These are phyloP conservation scores for Rosa lucieae DNA, from an alignment of 306 rosid genomes.

Conservation along the genomic window DNA sequence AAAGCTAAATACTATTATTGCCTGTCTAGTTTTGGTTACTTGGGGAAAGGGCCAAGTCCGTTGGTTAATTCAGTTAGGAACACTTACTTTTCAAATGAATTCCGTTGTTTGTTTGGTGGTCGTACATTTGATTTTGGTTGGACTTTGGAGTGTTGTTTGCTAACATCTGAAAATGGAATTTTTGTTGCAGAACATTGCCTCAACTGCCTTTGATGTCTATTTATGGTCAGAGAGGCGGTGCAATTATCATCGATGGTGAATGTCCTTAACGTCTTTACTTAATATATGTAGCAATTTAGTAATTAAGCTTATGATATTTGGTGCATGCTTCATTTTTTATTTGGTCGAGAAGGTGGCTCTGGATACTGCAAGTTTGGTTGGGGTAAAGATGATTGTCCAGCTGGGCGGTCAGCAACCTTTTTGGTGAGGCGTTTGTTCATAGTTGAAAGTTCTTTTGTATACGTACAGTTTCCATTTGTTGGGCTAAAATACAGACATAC, in stretches of 20 bases:
- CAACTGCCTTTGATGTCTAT: conserved; percentile 58
- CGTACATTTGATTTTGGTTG: background rate
- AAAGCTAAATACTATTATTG: too few relatives aligned
- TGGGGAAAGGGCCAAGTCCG: background rate
- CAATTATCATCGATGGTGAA: conserved; percentile 83
- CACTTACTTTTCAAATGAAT: too few relatives aligned
- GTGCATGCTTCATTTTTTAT: background rate
- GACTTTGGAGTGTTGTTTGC: background rate
- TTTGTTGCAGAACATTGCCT: conserved; percentile 50
- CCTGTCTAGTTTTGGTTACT: background rate
- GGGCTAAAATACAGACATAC: background rate
- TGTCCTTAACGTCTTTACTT: background rate
- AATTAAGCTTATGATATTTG: background rate
- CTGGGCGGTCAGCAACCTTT: conserved; percentile 73
- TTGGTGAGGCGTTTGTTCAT: conserved; percentile 46
- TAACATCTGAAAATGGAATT: background rate
- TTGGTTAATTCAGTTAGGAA: too few relatives aligned
- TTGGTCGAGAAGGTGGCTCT: conserved; percentile 63
- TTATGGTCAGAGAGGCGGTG: conserved; percentile 62
- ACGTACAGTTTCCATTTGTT: background rate
- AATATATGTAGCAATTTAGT: too few relatives aligned
- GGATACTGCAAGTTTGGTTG: conserved; percentile 97
- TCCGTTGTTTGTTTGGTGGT: background rate
- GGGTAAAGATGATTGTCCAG: conserved; percentile 66
- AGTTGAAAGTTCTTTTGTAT: background rate